Conservation (phyloP, 805 yeast genomes). For the Barnettozyma siamensis region DNA sequence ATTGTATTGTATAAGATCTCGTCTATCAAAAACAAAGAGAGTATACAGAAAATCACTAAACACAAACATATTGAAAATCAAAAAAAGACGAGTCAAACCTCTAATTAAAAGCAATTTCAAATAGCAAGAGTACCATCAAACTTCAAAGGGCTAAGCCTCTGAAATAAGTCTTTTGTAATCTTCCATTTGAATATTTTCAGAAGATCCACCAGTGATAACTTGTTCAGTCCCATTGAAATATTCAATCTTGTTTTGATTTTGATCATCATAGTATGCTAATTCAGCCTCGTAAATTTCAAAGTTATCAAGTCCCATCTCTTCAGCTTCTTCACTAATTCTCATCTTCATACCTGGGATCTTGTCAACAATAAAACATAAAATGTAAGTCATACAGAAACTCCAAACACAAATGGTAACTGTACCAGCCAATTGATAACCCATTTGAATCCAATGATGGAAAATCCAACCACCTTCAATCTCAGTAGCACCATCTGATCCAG, state of each 20-base stretch:
- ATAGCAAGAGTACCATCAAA: no score
- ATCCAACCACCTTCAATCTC: constrained; percentile 92
- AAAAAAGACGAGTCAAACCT: no score
- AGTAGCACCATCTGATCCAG: constrained; percentile 84
- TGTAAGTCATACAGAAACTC: constrained; percentile 38
- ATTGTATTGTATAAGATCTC: no score
- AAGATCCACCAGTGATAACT: constrained; percentile 1
- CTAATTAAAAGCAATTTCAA: background rate
- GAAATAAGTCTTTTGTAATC: constrained; percentile 8
- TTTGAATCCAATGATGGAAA: constrained; percentile 82
- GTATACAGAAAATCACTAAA: no score
- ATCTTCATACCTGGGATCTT: constrained; percentile 45
- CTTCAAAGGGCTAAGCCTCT: background rate
- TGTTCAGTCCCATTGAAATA: constrained; percentile 11
- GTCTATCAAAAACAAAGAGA: no score
- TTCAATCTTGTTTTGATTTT: constrained; percentile 10
- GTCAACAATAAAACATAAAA: constrained; percentile 42
- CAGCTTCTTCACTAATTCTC: constrained; percentile 40
- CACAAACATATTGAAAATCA: no score
- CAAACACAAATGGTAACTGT: constrained; percentile 34
- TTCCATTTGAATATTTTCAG: constrained; percentile 5
- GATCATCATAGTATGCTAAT: constrained; percentile 27
- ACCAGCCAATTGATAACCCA: constrained; percentile 82
- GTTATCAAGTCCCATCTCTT: constrained; percentile 46
- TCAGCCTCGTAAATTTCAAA: constrained; percentile 45